Conservation (phyloP, 768 basidiomycete genomes). For the Termitomyces sp. region DNA sequence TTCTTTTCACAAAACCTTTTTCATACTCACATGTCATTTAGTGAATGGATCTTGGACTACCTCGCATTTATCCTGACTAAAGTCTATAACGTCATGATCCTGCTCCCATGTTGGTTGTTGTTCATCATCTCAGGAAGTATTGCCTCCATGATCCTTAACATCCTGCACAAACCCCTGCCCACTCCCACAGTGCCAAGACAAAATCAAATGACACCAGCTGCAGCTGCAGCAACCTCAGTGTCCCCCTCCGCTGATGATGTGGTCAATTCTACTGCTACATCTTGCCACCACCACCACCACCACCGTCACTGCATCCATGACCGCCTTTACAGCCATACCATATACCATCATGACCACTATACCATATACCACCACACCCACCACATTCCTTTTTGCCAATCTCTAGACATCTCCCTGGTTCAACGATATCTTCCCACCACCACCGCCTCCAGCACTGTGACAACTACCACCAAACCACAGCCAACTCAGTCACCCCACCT, state of each 20-base stretch:
- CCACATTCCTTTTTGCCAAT: no score
- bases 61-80: conserved; percentile 44
- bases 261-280: conserved; percentile 2
- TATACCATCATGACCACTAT: no score
- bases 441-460: no score
- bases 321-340: no score
- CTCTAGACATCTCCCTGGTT: no score
- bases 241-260: not conserved
- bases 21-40: conserved; percentile 20
- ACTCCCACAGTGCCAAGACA: not conserved
- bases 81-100: conserved; percentile 45
- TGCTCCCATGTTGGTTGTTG: conserved; percentile 67
- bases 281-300: no score
- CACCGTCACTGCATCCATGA: no score
- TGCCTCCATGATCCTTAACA: conserved; percentile 61
- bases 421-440: no score
- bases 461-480: no score
- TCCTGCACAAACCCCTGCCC: conserved; percentile 44
- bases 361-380: no score
- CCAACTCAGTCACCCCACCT: no score
- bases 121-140: conserved; percentile 59
- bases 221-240: not conserved
- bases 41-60: conserved; percentile 66
- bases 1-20: not conserved
- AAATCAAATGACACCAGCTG: not conserved